Conservation (phyloP, 2,329 filamentous ascomycete species). For the Botryosphaeria dothidea region DNA sequence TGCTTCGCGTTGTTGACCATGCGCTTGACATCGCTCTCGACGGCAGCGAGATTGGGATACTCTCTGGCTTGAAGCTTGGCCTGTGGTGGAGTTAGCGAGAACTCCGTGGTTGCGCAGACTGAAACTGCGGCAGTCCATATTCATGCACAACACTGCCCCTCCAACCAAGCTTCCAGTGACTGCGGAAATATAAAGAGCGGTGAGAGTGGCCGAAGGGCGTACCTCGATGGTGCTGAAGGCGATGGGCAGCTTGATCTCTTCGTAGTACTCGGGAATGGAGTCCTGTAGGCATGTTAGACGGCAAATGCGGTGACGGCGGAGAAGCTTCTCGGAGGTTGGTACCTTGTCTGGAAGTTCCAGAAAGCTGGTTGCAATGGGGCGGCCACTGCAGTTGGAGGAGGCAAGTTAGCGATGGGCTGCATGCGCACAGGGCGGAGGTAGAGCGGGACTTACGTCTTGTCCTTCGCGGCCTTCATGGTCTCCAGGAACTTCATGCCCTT, state of each 20-base stretch:
- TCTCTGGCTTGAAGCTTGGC: constrained; percentile 67
- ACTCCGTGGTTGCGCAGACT: neutral
- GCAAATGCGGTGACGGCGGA: constrained; percentile 16
- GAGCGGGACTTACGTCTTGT: constrained; percentile 69
- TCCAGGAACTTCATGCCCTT: constrained; percentile 74
- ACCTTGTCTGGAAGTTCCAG: constrained; percentile 66
- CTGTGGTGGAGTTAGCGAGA: constrained; percentile 32
- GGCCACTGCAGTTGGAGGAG: constrained; percentile 51
- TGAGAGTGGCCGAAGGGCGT: constrained; percentile 24
- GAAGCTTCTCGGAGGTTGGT: constrained; percentile 25
- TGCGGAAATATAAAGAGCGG: neutral
- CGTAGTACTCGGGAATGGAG: constrained; percentile 73
- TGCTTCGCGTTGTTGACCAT: constrained; percentile 87
- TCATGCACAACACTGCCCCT: neutral
- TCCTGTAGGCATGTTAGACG: constrained; percentile 40
- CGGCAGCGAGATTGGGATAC: constrained; percentile 69
- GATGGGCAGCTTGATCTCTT: constrained; percentile 73
- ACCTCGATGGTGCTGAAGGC: constrained; percentile 75
- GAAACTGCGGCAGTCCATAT: neutral
- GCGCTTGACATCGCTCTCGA: constrained; percentile 85
- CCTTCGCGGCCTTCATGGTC: constrained; percentile 72
- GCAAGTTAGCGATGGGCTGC: constrained; percentile 7
- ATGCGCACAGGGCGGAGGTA: constrained; percentile 16
- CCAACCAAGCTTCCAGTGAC: neutral
- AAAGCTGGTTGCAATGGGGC: constrained; percentile 73